A percentile compares a stretch with the other conserved stretches of the same genome.
phyloP scores from a whole-genome alignment of 2,329 filamentous ascomycete species.

The Boeremia lycopersici region DNA sequence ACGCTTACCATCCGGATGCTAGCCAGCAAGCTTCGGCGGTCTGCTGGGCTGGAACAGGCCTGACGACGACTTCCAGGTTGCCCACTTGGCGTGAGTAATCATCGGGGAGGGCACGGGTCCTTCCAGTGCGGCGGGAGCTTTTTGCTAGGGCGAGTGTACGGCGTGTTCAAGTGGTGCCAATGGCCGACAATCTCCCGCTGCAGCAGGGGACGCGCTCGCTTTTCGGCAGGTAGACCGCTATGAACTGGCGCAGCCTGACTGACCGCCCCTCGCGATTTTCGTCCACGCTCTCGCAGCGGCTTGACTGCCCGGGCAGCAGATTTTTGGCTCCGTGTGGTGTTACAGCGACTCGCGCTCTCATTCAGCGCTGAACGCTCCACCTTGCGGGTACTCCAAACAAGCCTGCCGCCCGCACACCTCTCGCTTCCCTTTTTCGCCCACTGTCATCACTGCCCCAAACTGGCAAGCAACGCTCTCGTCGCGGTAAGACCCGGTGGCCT shows the following conservation, averaged over 20 bases:
- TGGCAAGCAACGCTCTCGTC: background rate
- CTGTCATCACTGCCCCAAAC: background rate
- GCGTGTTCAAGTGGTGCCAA: slow-evolving; percentile 4
- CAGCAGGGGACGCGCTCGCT: slow-evolving; percentile 8
- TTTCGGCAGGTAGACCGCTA: slow-evolving; percentile 29
- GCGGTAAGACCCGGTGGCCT: background rate
- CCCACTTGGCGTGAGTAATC: slow-evolving; percentile 31
- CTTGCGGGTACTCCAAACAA: slow-evolving; percentile 1
- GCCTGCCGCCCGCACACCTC: background rate
- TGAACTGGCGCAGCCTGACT: slow-evolving; percentile 1
- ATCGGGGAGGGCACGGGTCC: slow-evolving; percentile 35
- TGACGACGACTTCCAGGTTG: slow-evolving; percentile 27
- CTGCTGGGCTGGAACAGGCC: slow-evolving; percentile 33
- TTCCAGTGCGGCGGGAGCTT: slow-evolving; percentile 33
- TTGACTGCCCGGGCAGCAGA: slow-evolving; percentile 12
- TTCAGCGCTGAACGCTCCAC: background rate
- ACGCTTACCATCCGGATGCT: slow-evolving; percentile 35
- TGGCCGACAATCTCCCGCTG: slow-evolving; percentile 36
- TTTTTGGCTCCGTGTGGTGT: background rate
- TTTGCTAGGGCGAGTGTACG: slow-evolving; percentile 17
- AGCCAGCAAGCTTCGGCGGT: slow-evolving; percentile 34
- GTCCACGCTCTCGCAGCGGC: background rate
- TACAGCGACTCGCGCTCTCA: background rate
- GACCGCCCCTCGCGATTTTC: slow-evolving; percentile 13
- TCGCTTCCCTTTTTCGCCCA: background rate